A percentile compares a stretch with the other conserved stretches of the same genome.
Conservation (phyloP, 768 basidiomycete genomes). For the Auriscalpium vulgare region DNA sequence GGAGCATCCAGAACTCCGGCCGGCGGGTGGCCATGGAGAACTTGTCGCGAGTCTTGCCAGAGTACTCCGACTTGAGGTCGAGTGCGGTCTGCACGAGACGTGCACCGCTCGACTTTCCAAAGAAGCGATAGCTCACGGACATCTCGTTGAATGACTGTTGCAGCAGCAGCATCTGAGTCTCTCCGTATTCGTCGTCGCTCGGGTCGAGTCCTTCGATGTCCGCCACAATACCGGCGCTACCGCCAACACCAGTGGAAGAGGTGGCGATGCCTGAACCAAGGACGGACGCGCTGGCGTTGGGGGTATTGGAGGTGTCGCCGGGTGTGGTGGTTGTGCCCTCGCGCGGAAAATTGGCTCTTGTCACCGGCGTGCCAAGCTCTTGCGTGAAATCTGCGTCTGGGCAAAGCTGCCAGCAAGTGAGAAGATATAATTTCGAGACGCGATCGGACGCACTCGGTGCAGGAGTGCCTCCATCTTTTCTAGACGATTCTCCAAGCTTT, state of each 20-base stretch:
- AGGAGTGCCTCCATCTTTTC: constrained; percentile 34
- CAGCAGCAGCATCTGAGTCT: constrained; percentile 19
- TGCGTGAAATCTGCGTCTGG: constrained; percentile 56
- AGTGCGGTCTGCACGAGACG: constrained; percentile 34
- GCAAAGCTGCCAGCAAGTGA: constrained; percentile 38
- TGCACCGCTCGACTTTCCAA: constrained; percentile 36
- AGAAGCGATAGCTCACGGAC: constrained; percentile 26
- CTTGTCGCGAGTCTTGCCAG: constrained; percentile 13
- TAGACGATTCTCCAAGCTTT: constrained; percentile 35
- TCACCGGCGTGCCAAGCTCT: constrained; percentile 43
- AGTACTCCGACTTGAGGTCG: constrained; percentile 33
- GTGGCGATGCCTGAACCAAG: not conserved
- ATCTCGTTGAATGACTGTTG: constrained; percentile 24
- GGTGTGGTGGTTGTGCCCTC: constrained; percentile 9
- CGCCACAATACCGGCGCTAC: not conserved
- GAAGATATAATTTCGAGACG: not conserved
- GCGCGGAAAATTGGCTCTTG: constrained; percentile 28
- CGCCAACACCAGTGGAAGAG: not conserved
- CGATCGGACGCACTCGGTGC: constrained; percentile 23
- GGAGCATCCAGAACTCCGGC: constrained; percentile 42
- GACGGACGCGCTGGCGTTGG: not conserved
- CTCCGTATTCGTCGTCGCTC: constrained; percentile 20
- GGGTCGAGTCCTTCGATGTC: constrained; percentile 7
- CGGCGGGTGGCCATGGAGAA: constrained; percentile 24
- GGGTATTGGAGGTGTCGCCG: constrained; percentile 3